Percentiles rank a stretch among this genome's conserved stretches.
phyloP scores from a whole-genome alignment of 179 eudicot species.

The Drosera spatulata region DNA sequence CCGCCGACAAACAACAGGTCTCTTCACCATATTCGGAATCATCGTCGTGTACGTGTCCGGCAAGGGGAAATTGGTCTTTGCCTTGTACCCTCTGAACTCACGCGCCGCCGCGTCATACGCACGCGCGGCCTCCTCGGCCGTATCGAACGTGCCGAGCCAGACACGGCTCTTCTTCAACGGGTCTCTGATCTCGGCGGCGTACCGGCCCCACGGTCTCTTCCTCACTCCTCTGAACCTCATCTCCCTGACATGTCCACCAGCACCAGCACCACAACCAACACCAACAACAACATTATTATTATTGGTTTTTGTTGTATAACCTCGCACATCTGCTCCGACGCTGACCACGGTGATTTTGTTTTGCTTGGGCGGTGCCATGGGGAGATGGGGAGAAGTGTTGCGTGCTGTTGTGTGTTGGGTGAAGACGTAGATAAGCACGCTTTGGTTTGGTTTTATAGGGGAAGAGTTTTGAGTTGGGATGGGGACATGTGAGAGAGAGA shows the following conservation, averaged over 20 bases:
- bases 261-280: background rate
- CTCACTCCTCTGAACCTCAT: slow-evolving; percentile 40
- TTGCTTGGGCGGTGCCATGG: no score
- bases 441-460: no score
- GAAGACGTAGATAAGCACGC: no score
- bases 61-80: slow-evolving; percentile 37
- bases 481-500: background rate
- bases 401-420: no score
- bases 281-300: background rate
- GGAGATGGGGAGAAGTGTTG: no score
- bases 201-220: slow-evolving; percentile 53
- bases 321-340: background rate
- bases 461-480: background rate
- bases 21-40: background rate
- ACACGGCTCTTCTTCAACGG: slow-evolving; percentile 36
- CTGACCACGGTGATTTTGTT: background rate
- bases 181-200: slow-evolving; percentile 52
- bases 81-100: slow-evolving; percentile 38
- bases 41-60: background rate
- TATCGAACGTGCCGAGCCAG: slow-evolving; percentile 49
- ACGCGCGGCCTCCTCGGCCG: background rate
- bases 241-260: slow-evolving; percentile 7
- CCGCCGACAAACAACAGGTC: background rate
- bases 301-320: no score
- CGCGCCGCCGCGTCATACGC: slow-evolving; percentile 49